A percentile compares a stretch with the other conserved stretches of the same genome.
Conservation (phyloP, 768 basidiomycete species). For the Tricholoma sp. region DNA sequence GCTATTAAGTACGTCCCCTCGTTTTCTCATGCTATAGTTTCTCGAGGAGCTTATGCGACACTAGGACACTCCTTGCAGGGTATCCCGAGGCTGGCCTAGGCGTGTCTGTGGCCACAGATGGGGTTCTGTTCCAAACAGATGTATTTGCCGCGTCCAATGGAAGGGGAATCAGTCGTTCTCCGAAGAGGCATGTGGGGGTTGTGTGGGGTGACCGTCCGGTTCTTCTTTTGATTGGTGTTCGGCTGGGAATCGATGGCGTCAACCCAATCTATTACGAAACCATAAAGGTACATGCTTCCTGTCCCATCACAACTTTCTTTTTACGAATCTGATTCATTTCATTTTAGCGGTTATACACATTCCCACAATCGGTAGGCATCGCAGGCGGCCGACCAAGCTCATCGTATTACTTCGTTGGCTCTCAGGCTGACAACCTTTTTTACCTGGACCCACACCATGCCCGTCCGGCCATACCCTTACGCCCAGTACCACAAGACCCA, state of each 20-base stretch:
- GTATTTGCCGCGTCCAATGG: slow-evolving; percentile 73
- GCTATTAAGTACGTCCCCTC: slow-evolving; percentile 72
- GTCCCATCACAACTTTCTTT: neutral
- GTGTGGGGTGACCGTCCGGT: slow-evolving; percentile 84
- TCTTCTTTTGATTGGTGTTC: slow-evolving; percentile 77
- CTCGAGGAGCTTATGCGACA: neutral
- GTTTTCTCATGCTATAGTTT: neutral
- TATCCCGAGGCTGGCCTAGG: slow-evolving; percentile 80
- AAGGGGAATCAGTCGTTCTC: slow-evolving; percentile 24
- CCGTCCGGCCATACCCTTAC: slow-evolving; percentile 69
- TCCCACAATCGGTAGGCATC: slow-evolving; percentile 95
- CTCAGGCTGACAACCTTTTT: slow-evolving; percentile 83
- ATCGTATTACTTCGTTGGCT: slow-evolving; percentile 96
- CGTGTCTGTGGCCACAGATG: slow-evolving; percentile 79
- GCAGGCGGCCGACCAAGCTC: slow-evolving; percentile 96
- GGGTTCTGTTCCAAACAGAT: slow-evolving; percentile 78
- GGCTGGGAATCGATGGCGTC: slow-evolving; percentile 88
- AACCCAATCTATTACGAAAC: slow-evolving; percentile 94
- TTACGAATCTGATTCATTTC: neutral
- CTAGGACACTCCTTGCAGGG: slow-evolving; percentile 67
- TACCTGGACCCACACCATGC: slow-evolving; percentile 81
- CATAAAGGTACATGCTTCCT: slow-evolving; percentile 34
- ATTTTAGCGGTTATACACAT: slow-evolving; percentile 79
- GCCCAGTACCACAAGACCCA: slow-evolving; percentile 33
- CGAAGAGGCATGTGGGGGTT: slow-evolving; percentile 19